These are phyloP conservation scores for Ustilago sp. DNA, from an alignment of 1,284 basidiomycete species.

Conservation along the genomic window DNA sequence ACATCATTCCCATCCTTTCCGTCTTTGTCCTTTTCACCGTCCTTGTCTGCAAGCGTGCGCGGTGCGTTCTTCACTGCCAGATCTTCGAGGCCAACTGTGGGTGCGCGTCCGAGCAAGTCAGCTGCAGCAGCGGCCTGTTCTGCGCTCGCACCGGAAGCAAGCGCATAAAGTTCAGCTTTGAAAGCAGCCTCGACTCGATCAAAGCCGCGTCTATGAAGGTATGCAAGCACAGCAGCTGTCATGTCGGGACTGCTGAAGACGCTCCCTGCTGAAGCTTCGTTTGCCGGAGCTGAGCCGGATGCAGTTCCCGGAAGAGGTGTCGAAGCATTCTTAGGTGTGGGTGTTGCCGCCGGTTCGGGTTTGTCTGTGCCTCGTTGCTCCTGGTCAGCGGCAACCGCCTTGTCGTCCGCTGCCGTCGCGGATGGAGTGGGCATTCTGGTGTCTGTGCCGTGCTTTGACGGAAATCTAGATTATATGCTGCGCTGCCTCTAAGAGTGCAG, in stretches of 20 bases:
- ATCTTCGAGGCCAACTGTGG: conserved; percentile 75
- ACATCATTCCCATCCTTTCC: conserved; percentile 6
- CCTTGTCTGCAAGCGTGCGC: conserved; percentile 62
- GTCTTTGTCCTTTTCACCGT: conserved; percentile 53
- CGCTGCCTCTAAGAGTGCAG: not conserved
- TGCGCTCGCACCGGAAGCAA: conserved; percentile 47
- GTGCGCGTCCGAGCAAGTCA: conserved; percentile 70
- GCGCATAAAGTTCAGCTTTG: conserved; percentile 75
- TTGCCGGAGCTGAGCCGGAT: conserved; percentile 18
- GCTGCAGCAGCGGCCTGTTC: conserved; percentile 51
- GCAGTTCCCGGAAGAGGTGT: conserved; percentile 22
- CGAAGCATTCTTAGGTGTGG: conserved; percentile 34
- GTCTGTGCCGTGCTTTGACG: not conserved
- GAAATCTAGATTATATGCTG: not conserved
- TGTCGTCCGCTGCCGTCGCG: conserved; percentile 34
- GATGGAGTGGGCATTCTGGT: conserved; percentile 28
- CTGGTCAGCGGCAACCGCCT: conserved; percentile 23
- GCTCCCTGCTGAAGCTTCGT: conserved; percentile 30
- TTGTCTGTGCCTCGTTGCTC: conserved; percentile 14
- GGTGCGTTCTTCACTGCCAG: conserved; percentile 65
- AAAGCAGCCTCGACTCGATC: conserved; percentile 80
- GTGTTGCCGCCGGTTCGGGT: conserved; percentile 22
- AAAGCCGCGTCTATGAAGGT: conserved; percentile 84
- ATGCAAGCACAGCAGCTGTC: conserved; percentile 69
- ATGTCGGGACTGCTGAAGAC: conserved; percentile 49